phyloP scores from a whole-genome alignment of 352 stramenopile species.

The Thalassiosira ordinaria region DNA sequence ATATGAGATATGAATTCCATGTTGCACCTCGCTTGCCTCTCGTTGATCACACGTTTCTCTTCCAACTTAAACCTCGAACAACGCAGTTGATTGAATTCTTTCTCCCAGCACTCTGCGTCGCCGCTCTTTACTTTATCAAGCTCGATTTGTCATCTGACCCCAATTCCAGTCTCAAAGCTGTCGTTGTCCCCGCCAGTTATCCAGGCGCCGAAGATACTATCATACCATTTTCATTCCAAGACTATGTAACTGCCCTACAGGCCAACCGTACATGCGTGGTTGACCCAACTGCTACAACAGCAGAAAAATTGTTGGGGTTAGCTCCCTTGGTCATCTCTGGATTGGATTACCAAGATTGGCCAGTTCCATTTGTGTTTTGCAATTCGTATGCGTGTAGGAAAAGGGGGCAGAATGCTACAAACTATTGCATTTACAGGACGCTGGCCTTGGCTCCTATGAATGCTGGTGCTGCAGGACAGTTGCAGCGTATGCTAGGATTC shows the following conservation, averaged over 20 bases:
- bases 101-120: constrained; percentile 47
- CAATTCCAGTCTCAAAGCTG: constrained; percentile 47
- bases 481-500: constrained; percentile 41
- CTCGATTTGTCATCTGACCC: constrained; percentile 45
- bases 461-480: constrained; percentile 4
- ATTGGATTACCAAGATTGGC: constrained; percentile 38
- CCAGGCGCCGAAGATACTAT: constrained; percentile 42
- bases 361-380: constrained; percentile 59
- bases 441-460: constrained; percentile 55
- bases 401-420: constrained; percentile 42
- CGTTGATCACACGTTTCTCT: not conserved
- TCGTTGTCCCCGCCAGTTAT: constrained; percentile 38
- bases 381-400: constrained; percentile 43
- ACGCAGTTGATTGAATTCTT: constrained; percentile 56
- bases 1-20: not conserved
- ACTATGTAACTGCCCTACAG: constrained; percentile 56
- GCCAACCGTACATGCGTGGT: constrained; percentile 43
- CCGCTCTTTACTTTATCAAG: constrained; percentile 58
- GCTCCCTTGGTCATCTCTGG: constrained; percentile 47
- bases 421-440: constrained; percentile 52
- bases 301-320: constrained; percentile 42
- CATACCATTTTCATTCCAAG: constrained; percentile 55
- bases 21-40: not conserved
- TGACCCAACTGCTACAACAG: constrained; percentile 10
- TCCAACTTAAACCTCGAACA: not conserved